These are phyloP conservation scores for Neurospora sp. DNA, from an alignment of 495 filamentous ascomycete species.

Conservation along the genomic window DNA sequence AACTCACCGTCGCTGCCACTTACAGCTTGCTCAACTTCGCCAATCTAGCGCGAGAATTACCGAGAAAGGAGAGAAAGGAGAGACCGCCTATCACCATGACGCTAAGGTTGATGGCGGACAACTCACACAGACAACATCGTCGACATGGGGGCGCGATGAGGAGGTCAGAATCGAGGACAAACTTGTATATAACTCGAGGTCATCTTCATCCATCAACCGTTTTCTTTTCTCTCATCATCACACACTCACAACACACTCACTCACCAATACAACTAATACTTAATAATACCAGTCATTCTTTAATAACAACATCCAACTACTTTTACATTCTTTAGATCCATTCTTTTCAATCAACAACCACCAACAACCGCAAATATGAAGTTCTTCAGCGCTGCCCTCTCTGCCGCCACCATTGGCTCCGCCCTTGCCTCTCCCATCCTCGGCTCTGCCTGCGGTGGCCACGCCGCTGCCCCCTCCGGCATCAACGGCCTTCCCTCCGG, in stretches of 20 bases:
- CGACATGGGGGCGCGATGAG: background rate
- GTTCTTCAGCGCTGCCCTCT: conserved; percentile 5
- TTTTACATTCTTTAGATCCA: background rate
- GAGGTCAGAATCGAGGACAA: background rate
- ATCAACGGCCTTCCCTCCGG: no score
- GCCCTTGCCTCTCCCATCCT: conserved; percentile 1
- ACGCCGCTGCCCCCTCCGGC: no score
- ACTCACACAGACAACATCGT: background rate
- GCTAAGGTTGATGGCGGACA: background rate
- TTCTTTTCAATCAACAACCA: background rate
- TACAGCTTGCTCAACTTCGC: background rate
- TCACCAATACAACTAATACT: background rate
- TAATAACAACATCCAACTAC: background rate
- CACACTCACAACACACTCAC: background rate
- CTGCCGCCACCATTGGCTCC: conserved; percentile 1
- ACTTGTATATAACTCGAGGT: background rate
- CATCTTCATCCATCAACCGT: background rate
- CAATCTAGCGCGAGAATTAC: background rate
- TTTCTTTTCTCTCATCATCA: background rate
- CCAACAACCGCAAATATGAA: conserved; percentile 2
- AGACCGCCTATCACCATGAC: background rate
- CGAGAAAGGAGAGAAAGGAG: background rate
- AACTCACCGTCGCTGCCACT: background rate
- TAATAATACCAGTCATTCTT: background rate
- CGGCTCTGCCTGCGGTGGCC: background rate